Evolutionary conservation across 805 yeast species (phyloP).

Genomic region (Maudiozyma serrabonitensis): DNA sequence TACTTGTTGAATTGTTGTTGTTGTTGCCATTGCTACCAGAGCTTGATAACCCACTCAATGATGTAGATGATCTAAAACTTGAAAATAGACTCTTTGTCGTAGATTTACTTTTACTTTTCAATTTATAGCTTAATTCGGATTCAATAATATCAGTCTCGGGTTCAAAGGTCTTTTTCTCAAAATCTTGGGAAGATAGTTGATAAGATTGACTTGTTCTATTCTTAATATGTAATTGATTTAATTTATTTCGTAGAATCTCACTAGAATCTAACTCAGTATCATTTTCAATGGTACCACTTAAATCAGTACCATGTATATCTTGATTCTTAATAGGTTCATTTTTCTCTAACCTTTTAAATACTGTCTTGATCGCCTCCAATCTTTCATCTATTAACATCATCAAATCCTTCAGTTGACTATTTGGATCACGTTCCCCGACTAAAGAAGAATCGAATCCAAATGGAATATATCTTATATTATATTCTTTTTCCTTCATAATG

Average conservation of each 20-base stretch:
- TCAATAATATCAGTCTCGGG: conserved; percentile 6
- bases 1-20: not conserved
- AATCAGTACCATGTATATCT: conserved; percentile 21
- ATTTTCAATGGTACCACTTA: conserved; percentile 21
- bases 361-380: conserved; percentile 6
- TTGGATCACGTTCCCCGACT: conserved; percentile 7
- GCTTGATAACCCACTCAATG: not conserved
- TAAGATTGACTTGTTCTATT: conserved; percentile 1
- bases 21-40: not conserved
- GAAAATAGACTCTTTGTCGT: conserved; percentile 3
- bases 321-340: conserved; percentile 9
- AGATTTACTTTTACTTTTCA: conserved; percentile 5
- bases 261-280: conserved; percentile 13
- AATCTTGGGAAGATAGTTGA: not conserved
- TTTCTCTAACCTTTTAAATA: conserved; percentile 9
- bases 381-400: conserved; percentile 9
- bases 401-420: conserved; percentile 8
- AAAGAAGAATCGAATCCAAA: conserved; percentile 14
- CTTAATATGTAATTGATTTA: conserved; percentile 19
- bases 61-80: conserved; percentile 1
- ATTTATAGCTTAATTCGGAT: conserved; percentile 11
- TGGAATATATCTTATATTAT: conserved; percentile 23
- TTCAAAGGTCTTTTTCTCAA: conserved; percentile 2
- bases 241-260: conserved; percentile 19
- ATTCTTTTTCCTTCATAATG: conserved; percentile 16